Evolutionary conservation across 1,284 basidiomycete species (phyloP), one percentile per base, ranked within the genome.

Genomic region (Dichomitus squalens): DNA sequence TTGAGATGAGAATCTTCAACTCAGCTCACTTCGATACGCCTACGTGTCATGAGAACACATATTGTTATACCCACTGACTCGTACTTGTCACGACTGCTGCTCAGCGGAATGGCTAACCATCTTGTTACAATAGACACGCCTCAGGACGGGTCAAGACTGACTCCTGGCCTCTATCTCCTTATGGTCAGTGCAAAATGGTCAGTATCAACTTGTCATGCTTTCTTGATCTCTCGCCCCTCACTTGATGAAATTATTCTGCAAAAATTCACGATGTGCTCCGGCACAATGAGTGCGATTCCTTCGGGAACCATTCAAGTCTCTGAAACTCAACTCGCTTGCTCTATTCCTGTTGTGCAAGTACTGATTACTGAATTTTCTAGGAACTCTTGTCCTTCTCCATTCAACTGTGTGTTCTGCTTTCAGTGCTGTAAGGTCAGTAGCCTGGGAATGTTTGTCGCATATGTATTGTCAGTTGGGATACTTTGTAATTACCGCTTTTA

Each of bases 231-330:
- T n/a, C 33, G n/a, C n/a, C 21, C 18, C 39, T 25, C 61, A 39
- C 41, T 72, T 66, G 84, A 86, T 86, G 84, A 66, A 80, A 64
- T 67, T 73, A 47, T 57, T 73, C 76, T 83, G 76, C 77, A 79
- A 80, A 67, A 60, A 47, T 61, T 57, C 69, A 75, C 76, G 83
- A 86, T 77, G 85, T 83, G 84, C 72, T 66, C 49, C 31, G 69
- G 77, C 80, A 82, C 82, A 35, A 64, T 85, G 83, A 76, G 79
- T 75, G 74, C 68, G 67, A 71, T 79, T 84, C 84, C 83, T 84
- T 82, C 72, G 76, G 84, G 81, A 85, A 79, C 83, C 84, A 87
- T 87, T 87, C 85, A 87, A 87, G 86, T 87, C 85, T 81, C 85
- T 87, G 86, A 87, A 48, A 34, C 62, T 53, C 5, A 51, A 23